Percentiles rank a stretch among this genome's conserved stretches.
phyloP scores from a whole-genome alignment of 257 asterid genomes.

The Capsicum rhomboideum region DNA sequence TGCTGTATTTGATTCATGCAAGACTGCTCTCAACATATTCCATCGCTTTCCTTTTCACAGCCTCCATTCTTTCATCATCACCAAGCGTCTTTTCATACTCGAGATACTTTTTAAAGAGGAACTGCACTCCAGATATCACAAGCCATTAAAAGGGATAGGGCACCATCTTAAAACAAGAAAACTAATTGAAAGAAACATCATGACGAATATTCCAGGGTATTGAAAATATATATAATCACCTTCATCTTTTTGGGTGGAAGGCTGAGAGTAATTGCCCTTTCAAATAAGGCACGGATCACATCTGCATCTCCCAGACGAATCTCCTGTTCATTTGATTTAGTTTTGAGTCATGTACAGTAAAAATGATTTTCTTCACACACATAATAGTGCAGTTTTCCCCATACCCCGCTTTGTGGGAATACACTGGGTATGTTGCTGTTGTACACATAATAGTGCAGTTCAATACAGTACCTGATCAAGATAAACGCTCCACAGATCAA shows the following conservation, averaged over 20 bases:
- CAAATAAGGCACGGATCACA: constrained; percentile 74
- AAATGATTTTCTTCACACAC: not conserved
- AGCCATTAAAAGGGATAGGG: not conserved
- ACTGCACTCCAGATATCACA: constrained; percentile 37
- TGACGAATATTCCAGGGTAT: not conserved
- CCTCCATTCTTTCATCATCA: constrained; percentile 48
- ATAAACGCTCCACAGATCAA: constrained; percentile 90
- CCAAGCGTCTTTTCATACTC: constrained; percentile 66
- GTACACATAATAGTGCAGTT: not conserved
- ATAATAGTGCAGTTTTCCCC: not conserved
- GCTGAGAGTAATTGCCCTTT: constrained; percentile 82
- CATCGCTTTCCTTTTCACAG: constrained; percentile 72
- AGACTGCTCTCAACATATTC: constrained; percentile 63
- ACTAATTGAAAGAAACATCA: not conserved
- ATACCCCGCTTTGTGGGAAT: too few species aligned
- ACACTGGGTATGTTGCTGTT: too few species aligned
- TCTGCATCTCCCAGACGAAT: constrained; percentile 70
- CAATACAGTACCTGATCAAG: constrained; percentile 63
- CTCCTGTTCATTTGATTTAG: constrained; percentile 47
- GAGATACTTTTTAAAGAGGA: constrained; percentile 76
- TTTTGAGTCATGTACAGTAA: constrained; percentile 1
- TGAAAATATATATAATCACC: constrained; percentile 30
- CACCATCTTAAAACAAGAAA: not conserved
- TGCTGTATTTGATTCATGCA: constrained; percentile 19
- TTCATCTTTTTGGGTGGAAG: constrained; percentile 83